Conservation (phyloP, 306 rosid species). For the Datisca glomerata region DNA sequence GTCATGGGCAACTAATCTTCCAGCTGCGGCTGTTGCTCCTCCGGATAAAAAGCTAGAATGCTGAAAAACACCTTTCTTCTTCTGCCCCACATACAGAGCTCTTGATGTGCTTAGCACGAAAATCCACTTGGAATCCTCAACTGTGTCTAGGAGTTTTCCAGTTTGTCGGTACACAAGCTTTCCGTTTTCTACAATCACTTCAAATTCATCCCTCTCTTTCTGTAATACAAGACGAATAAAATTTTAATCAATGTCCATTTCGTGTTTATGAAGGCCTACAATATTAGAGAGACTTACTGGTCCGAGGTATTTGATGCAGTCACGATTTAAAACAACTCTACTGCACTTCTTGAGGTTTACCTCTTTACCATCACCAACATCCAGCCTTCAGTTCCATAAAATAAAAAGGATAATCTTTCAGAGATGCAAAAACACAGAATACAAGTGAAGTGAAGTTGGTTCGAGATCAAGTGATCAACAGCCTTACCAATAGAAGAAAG, state of each 20-base stretch:
- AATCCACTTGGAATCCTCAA: conserved; percentile 37
- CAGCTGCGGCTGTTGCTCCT: conserved; percentile 36
- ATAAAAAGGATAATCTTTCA: neutral
- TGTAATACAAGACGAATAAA: conserved; percentile 9
- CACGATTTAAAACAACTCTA: conserved; percentile 20
- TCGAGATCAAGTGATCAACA: neutral
- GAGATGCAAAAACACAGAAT: neutral
- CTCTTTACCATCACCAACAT: conserved; percentile 42
- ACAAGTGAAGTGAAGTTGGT: neutral
- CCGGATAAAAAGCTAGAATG: conserved; percentile 41
- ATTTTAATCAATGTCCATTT: neutral
- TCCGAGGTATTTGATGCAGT: conserved; percentile 36
- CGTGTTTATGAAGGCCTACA: neutral
- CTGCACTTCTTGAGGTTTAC: conserved; percentile 23
- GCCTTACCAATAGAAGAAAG: conserved; percentile 52
- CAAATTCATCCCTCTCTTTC: conserved; percentile 33
- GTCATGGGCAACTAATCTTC: conserved; percentile 28
- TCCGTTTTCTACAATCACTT: conserved; percentile 24
- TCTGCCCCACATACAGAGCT: conserved; percentile 33
- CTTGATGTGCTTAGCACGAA: conserved; percentile 48
- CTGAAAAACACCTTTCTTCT: conserved; percentile 39
- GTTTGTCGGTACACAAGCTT: conserved; percentile 21
- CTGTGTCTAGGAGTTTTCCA: conserved; percentile 20
- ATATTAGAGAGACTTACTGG: conserved; percentile 22
- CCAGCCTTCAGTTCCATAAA: conserved; percentile 26